Evolutionary conservation across 2,329 filamentous ascomycete genomes (phyloP), one percentile per base, ranked within the genome.

Genomic region (Diplodia intermedia): DNA sequence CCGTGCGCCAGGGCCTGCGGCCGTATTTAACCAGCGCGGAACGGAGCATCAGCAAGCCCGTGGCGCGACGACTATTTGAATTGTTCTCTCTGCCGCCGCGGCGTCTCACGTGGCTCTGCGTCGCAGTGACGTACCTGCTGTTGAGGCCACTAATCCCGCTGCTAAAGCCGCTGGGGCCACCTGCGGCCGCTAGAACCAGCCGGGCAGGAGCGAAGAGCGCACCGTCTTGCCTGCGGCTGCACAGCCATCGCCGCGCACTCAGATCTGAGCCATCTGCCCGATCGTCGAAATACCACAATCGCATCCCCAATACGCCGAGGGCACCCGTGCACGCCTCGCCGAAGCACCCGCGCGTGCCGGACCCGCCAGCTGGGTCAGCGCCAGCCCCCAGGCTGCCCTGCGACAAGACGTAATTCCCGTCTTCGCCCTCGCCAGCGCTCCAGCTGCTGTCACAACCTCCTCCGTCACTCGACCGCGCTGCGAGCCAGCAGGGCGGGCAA

Each of bases 301-400:
- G 40, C 40, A 49, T 36, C 9, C 36, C 54, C 38, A 23, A 56
- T 23, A 36, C 36, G n/a, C 54, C 54, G 54, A 56, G 14, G 33
- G n/a, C 20, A 5, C 33, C 20, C 9, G 18, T 56, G 54, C 43
- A 23, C 54, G 31, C 11, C 57, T 20, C 29, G 18, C 57, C 43
- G 20, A 36, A 18, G 23, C 20, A 29, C 29, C 57, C 20, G 56
- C 38, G 12, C 7, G 20, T 18, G 38, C 56, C 56, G 20, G 54
- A 57, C 33, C 54, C n/a, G 54, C 33, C 54, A 40, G 54, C 20
- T 40, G 54, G 54, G 54, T 26, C 54, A 40, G 33, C 54, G n/a
- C n/a, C n/a, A n/a, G n/a, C n/a, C n/a, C 20, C 5, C n/a, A 4
- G 33, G n/a, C 15, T 55, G 29, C 15, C 52, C 36, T 31, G 36